phyloP scores from a whole-genome alignment of 768 basidiomycete species.

The Lentinula sp. region DNA sequence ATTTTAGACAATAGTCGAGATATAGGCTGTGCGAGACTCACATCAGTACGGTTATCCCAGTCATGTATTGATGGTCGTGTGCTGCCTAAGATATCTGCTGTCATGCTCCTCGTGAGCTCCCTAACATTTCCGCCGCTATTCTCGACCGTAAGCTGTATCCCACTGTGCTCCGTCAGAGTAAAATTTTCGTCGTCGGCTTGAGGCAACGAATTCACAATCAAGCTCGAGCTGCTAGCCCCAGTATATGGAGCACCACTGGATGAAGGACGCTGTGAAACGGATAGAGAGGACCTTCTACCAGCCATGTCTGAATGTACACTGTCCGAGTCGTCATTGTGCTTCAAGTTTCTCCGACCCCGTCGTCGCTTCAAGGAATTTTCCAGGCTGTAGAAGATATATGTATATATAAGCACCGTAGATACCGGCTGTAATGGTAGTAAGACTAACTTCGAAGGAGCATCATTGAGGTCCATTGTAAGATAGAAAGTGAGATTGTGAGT shows the following conservation, averaged over 20 bases:
- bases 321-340: slow-evolving; percentile 3
- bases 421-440: background rate
- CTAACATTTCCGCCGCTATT: background rate
- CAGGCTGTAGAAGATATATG: background rate
- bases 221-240: background rate
- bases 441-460: background rate
- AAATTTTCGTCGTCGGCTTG: background rate
- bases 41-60: background rate
- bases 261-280: slow-evolving; percentile 3
- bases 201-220: background rate
- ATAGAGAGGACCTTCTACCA: background rate
- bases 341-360: slow-evolving; percentile 7
- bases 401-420: background rate
- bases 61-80: slow-evolving; percentile 5
- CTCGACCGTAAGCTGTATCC: background rate
- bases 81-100: slow-evolving; percentile 1
- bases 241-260: slow-evolving; percentile 1
- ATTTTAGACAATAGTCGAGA: background rate
- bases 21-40: background rate
- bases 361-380: slow-evolving; percentile 6
- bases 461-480: background rate
- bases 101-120: background rate
- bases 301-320: background rate
- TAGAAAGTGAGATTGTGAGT: background rate
- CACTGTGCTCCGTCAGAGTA: background rate